A percentile compares a stretch with the other conserved stretches of the same genome.
phyloP scores from a whole-genome alignment of 345 rosid species.

The Conringia planisiliqua region DNA sequence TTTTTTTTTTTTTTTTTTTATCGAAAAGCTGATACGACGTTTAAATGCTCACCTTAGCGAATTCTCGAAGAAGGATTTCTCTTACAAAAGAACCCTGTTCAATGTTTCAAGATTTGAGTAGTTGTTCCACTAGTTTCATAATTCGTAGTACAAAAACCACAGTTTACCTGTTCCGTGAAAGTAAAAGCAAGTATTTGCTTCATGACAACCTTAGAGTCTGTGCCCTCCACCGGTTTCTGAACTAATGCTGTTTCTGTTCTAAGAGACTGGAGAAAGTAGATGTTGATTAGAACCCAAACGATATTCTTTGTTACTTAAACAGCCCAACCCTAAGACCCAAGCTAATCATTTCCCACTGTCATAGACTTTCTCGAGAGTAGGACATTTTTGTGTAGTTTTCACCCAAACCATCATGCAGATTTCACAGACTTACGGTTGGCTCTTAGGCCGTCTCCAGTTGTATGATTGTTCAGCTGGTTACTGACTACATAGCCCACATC shows the following conservation, averaged over 20 bases:
- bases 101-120: constrained; percentile 10
- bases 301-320: neutral
- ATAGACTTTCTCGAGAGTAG: neutral
- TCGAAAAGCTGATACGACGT: neutral
- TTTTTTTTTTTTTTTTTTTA: no score
- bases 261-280: constrained; percentile 54
- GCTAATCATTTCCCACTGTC: neutral
- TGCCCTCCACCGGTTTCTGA: constrained; percentile 41
- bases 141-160: neutral
- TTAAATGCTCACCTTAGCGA: constrained; percentile 63
- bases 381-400: neutral
- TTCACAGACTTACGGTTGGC: neutral
- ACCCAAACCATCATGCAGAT: neutral
- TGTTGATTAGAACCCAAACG: neutral
- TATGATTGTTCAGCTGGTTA: neutral
- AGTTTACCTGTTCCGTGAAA: constrained; percentile 62
- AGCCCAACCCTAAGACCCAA: neutral
- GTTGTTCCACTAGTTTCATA: neutral
- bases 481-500: neutral
- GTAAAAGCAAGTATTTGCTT: constrained; percentile 80
- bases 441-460: neutral
- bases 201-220: constrained; percentile 47
- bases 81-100: constrained; percentile 79
- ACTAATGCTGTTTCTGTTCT: constrained; percentile 67
- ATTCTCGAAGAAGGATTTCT: constrained; percentile 79